A percentile compares a stretch with the other conserved stretches of the same genome.
phyloP scores from a whole-genome alignment of 164 flowering plant genomes.

The Stephania japonica region DNA sequence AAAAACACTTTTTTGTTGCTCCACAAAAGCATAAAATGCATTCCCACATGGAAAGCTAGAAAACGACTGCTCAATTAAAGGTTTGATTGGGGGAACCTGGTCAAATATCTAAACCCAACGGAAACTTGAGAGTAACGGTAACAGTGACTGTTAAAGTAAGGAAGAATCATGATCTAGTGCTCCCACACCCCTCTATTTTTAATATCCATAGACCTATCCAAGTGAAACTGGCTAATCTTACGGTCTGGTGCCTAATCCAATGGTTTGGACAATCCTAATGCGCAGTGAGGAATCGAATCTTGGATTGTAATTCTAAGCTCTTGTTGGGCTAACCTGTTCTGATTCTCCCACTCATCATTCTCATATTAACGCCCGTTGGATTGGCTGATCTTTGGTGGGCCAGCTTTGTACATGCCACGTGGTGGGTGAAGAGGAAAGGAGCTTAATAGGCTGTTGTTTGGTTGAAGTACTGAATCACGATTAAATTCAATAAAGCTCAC shows the following conservation, averaged over 20 bases:
- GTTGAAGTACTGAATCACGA: not conserved
- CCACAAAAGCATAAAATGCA: not conserved
- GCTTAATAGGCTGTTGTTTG: not conserved
- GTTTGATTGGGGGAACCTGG: not conserved
- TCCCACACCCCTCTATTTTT: not conserved
- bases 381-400: no score
- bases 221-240: no score
- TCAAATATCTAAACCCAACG: not conserved
- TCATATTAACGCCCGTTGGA: no score
- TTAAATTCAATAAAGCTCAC: not conserved
- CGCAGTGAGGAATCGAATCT: no score
- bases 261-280: no score
- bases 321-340: no score
- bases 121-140: not conserved
- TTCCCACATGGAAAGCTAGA: constrained; percentile 1
- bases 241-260: no score
- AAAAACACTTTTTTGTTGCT: not conserved
- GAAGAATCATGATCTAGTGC: not conserved
- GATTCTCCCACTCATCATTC: no score
- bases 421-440: not conserved
- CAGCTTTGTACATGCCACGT: not conserved
- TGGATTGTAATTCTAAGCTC: no score
- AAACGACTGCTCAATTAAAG: not conserved
- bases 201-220: no score
- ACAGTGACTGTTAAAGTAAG: not conserved